Evolutionary conservation across 2,329 filamentous ascomycete species (phyloP).

Genomic region (Colletotrichum melonis): DNA sequence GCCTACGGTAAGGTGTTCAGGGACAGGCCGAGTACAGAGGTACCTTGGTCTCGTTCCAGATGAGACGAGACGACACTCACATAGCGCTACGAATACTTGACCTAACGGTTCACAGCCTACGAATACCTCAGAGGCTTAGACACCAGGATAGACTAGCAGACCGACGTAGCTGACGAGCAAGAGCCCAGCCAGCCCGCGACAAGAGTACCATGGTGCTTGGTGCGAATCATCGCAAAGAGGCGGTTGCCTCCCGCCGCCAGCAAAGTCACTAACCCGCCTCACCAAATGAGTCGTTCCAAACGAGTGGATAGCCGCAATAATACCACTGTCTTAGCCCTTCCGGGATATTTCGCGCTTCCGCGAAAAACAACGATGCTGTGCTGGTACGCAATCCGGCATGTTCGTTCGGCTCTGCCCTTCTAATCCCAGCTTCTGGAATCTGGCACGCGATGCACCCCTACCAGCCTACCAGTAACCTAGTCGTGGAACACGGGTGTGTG

Average conservation of each 20-base stretch:
- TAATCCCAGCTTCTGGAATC: not conserved
- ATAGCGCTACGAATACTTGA: not conserved
- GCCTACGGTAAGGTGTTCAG: not conserved
- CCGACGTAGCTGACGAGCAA: slow-evolving; percentile 14
- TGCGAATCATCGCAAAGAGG: not conserved
- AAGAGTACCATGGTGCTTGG: slow-evolving; percentile 10
- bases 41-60: slow-evolving; percentile 15
- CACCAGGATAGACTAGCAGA: not conserved
- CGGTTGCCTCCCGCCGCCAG: slow-evolving; percentile 5
- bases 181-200: slow-evolving; percentile 1
- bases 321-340: slow-evolving; percentile 13
- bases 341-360: slow-evolving; percentile 30
- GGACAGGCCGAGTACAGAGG: slow-evolving; percentile 28
- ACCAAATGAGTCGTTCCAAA: slow-evolving; percentile 31
- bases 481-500: not conserved
- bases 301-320: slow-evolving; percentile 23
- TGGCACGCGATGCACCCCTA: slow-evolving; percentile 19
- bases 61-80: slow-evolving; percentile 19
- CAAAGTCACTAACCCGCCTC: slow-evolving; percentile 22
- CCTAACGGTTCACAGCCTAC: too few relatives aligned
- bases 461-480: not conserved
- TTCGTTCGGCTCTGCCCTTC: not conserved
- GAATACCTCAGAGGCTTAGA: too few relatives aligned
- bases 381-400: not conserved
- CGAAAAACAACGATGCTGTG: not conserved